These are phyloP conservation scores for Scytalidium lignicola DNA, from an alignment of 2,329 filamentous ascomycete species.

Conservation along the genomic window DNA sequence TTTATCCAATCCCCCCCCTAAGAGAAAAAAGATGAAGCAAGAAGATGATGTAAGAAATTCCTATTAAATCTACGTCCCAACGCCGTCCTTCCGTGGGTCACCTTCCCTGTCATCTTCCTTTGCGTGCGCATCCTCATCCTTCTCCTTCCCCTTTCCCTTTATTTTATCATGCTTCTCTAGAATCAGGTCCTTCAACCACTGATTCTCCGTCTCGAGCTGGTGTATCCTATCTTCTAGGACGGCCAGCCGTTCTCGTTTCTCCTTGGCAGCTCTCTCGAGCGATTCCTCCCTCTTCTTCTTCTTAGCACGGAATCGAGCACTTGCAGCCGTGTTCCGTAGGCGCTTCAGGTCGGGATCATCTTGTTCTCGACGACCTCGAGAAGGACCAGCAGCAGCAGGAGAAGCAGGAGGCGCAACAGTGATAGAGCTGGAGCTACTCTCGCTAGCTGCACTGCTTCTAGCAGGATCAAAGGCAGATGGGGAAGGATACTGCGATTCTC, in stretches of 20 bases:
- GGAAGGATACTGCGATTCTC: neutral
- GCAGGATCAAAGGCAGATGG: neutral
- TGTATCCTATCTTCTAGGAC: constrained; percentile 66
- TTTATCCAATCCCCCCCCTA: no score
- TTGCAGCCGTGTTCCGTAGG: constrained; percentile 80
- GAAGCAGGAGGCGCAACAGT: no score
- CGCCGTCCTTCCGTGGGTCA: constrained; percentile 9
- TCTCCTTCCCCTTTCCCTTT: constrained; percentile 31
- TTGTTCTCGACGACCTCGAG: neutral
- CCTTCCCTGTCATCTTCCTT: constrained; percentile 4
- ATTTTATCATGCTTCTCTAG: constrained; percentile 55
- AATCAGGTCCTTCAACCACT: constrained; percentile 72
- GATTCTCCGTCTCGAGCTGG: constrained; percentile 74
- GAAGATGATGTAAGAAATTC: no score
- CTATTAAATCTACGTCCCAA: constrained; percentile 10
- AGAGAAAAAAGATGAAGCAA: no score
- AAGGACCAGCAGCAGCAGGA: neutral
- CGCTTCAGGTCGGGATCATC: constrained; percentile 49
- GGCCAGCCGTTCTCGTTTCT: constrained; percentile 72
- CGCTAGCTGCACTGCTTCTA: neutral
- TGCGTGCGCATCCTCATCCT: constrained; percentile 16
- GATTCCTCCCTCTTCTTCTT: constrained; percentile 91
- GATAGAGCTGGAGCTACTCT: no score
- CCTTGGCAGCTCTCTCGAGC: constrained; percentile 72
- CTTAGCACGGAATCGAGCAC: constrained; percentile 84